Evolutionary conservation across 495 filamentous ascomycete species (phyloP).

Genomic region (Penicillium fimorum): DNA sequence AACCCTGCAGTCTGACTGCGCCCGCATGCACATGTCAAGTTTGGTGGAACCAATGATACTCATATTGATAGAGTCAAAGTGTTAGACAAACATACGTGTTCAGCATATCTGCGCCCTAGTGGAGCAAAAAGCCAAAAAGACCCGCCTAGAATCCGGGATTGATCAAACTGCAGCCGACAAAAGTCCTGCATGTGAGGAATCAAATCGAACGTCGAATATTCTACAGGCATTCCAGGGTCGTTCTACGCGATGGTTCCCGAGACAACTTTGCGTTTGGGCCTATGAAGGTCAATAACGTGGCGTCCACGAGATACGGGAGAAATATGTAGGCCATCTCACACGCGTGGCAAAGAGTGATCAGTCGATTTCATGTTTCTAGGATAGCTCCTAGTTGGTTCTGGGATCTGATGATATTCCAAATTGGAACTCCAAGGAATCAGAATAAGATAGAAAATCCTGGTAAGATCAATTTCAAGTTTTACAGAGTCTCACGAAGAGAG

Average conservation of each 20-base stretch:
- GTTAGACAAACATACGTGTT: conserved; percentile 2
- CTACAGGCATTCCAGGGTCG: conserved; percentile 20
- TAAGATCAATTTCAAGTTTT: not conserved
- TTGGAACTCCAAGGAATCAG: not conserved
- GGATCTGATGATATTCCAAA: not conserved
- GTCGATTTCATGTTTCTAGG: conserved; percentile 11
- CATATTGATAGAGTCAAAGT: not conserved
- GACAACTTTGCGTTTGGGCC: conserved; percentile 1
- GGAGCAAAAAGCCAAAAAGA: not conserved
- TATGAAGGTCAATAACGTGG: conserved; percentile 38
- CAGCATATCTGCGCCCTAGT: not conserved
- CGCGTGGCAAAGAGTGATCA: conserved; percentile 21
- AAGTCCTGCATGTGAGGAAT: conserved; percentile 1
- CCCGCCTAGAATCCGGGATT: not conserved
- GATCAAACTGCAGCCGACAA: not conserved
- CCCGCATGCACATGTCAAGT: not conserved
- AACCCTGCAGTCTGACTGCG: conserved; percentile 8
- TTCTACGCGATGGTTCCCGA: conserved; percentile 13
- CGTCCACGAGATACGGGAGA: conserved; percentile 39
- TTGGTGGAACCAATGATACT: not conserved
- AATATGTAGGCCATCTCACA: conserved; percentile 3
- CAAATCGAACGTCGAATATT: conserved; percentile 19
- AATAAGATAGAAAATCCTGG: not conserved
- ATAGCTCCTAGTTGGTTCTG: conserved; percentile 13
- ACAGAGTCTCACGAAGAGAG: not conserved